A percentile compares a stretch with the other conserved stretches of the same genome.
phyloP scores from a whole-genome alignment of 2,329 filamentous ascomycete species.

The Capronia coronata region DNA sequence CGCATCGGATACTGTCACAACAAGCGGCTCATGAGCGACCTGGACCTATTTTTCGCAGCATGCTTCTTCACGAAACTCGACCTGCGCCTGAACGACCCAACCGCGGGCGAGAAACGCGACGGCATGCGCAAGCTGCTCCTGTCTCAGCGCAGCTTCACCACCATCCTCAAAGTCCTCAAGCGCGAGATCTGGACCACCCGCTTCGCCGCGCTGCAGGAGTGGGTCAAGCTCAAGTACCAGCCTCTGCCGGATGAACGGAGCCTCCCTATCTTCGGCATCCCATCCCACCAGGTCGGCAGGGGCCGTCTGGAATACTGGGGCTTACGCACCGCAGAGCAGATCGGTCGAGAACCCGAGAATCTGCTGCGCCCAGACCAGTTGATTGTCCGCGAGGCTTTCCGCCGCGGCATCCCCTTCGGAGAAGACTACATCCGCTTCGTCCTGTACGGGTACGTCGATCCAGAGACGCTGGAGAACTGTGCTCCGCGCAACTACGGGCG shows the following conservation, averaged over 20 bases:
- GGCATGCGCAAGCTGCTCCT: conserved; percentile 54
- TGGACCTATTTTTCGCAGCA: conserved; percentile 56
- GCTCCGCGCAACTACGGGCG: conserved; percentile 41
- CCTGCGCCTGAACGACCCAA: conserved; percentile 61
- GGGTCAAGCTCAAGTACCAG: conserved; percentile 52
- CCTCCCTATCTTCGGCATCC: conserved; percentile 45
- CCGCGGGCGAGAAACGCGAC: conserved; percentile 44
- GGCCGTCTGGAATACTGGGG: conserved; percentile 55
- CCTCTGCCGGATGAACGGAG: conserved; percentile 29
- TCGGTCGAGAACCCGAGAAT: conserved; percentile 9
- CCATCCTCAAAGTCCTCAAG: conserved; percentile 55
- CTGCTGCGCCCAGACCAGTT: conserved; percentile 30
- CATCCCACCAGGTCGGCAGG: conserved; percentile 47
- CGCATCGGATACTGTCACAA: conserved; percentile 53
- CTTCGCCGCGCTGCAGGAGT: conserved; percentile 51
- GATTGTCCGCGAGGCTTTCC: conserved; percentile 28
- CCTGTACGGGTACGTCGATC: conserved; percentile 56
- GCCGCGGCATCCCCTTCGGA: conserved; percentile 22
- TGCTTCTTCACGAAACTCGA: conserved; percentile 66
- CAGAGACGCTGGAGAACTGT: conserved; percentile 46
- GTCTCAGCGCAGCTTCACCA: conserved; percentile 52
- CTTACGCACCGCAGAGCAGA: not conserved
- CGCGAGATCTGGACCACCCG: conserved; percentile 47
- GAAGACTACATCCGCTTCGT: conserved; percentile 24
- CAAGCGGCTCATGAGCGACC: conserved; percentile 49